Evolutionary conservation across 495 filamentous ascomycete genomes (phyloP).

Genomic region (Cairneyella variabilis): DNA sequence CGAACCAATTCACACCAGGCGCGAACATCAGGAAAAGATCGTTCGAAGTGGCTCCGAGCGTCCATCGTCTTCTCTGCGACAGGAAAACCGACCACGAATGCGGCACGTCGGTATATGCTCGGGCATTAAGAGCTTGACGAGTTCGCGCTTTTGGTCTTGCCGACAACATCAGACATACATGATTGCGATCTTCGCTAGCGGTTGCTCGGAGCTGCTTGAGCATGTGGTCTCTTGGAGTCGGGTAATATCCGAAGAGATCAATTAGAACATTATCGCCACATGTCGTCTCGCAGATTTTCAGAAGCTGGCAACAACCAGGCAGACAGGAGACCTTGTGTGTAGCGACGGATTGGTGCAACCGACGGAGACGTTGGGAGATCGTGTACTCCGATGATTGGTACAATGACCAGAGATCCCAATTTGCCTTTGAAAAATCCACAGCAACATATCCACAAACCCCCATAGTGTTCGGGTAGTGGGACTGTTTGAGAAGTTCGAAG

Average conservation of each 20-base stretch:
- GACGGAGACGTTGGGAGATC: constrained; percentile 29
- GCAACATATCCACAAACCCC: constrained; percentile 31
- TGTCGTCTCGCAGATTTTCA: constrained; percentile 30
- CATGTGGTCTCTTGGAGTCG: constrained; percentile 27
- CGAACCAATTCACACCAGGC: constrained; percentile 25
- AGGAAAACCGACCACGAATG: constrained; percentile 29
- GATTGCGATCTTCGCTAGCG: constrained; percentile 29
- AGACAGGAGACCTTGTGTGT: constrained; percentile 32
- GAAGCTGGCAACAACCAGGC: constrained; percentile 30
- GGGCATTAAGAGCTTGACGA: constrained; percentile 27
- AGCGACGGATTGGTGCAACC: constrained; percentile 27
- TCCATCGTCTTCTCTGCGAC: constrained; percentile 31
- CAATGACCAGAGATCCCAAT: constrained; percentile 26
- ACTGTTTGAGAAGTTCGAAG: constrained; percentile 24
- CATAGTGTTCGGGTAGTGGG: constrained; percentile 22
- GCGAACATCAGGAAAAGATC: constrained; percentile 27
- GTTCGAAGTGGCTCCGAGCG: constrained; percentile 29
- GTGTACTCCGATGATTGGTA: constrained; percentile 31
- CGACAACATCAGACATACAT: constrained; percentile 30
- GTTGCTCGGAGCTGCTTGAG: constrained; percentile 29
- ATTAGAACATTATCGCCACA: constrained; percentile 30
- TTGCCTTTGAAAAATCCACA: constrained; percentile 24
- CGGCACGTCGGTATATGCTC: constrained; percentile 30
- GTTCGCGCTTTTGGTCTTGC: constrained; percentile 24
- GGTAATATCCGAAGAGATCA: constrained; percentile 29